Evolutionary conservation across 2,329 filamentous ascomycete species (phyloP).

Genomic region (Colletotrichum salicis): DNA sequence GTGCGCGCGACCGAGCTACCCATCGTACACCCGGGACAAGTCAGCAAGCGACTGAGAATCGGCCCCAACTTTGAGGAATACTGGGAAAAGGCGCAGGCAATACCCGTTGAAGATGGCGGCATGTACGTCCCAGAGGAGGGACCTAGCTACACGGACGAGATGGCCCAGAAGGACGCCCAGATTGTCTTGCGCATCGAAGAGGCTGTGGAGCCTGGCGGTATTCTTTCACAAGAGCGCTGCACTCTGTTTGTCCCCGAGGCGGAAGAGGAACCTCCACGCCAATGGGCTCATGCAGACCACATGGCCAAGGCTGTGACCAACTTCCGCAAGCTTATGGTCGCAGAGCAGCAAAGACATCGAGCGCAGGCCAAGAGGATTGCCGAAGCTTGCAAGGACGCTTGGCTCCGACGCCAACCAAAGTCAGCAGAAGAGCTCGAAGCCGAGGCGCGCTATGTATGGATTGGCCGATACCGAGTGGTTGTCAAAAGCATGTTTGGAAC

Average conservation of each 20-base stretch:
- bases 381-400: conserved; percentile 80
- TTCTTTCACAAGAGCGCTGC: conserved; percentile 77
- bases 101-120: conserved; percentile 69
- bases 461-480: conserved; percentile 77
- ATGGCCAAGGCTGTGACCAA: conserved; percentile 81
- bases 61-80: conserved; percentile 68
- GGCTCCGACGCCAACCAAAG: conserved; percentile 78
- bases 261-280: conserved; percentile 76
- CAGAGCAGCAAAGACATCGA: conserved; percentile 82
- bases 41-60: conserved; percentile 63
- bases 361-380: conserved; percentile 83
- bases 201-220: conserved; percentile 78
- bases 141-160: conserved; percentile 67
- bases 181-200: conserved; percentile 76
- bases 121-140: conserved; percentile 66
- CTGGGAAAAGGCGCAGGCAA: conserved; percentile 59
- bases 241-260: conserved; percentile 79
- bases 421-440: conserved; percentile 82
- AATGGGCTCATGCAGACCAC: conserved; percentile 91
- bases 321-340: conserved; percentile 81
- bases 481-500: conserved; percentile 66
- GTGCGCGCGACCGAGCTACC: conserved; percentile 62
- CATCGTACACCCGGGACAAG: conserved; percentile 68
- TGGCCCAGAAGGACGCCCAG: conserved; percentile 74
- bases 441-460: conserved; percentile 76